These are phyloP conservation scores for Pezicula neosporulosa DNA, from an alignment of 2,329 filamentous ascomycete species.

Conservation along the genomic window DNA sequence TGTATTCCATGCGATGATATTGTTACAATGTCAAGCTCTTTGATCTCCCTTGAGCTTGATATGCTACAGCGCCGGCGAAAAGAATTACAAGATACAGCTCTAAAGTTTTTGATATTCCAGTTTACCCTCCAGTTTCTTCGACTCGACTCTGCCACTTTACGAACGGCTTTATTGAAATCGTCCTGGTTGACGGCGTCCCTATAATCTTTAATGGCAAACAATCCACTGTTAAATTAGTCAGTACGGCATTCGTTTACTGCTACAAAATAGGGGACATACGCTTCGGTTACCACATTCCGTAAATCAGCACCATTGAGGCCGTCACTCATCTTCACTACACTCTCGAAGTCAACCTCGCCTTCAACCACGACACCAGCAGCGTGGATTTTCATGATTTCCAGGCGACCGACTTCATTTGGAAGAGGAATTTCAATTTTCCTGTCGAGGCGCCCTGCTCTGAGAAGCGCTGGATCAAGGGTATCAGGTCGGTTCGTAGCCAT, in stretches of 20 bases:
- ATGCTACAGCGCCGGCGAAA: constrained; percentile 22
- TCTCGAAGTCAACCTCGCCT: constrained; percentile 97
- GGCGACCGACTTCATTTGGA: constrained; percentile 90
- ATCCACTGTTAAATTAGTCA: constrained; percentile 54
- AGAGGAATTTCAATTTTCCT: constrained; percentile 97
- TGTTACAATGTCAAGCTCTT: constrained; percentile 23
- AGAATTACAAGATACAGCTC: constrained; percentile 15
- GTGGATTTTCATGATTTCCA: constrained; percentile 99
- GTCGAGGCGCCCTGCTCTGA: constrained; percentile 90
- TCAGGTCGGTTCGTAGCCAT: constrained; percentile 99
- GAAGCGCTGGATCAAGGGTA: constrained; percentile 87
- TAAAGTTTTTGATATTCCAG: constrained; percentile 96
- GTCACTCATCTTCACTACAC: constrained; percentile 99
- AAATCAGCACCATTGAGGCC: constrained; percentile 96
- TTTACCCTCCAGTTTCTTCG: constrained; percentile 98
- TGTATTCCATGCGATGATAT: constrained; percentile 19
- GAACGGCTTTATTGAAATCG: constrained; percentile 98
- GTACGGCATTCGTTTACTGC: constrained; percentile 8
- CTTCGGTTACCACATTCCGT: constrained; percentile 96
- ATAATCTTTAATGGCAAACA: constrained; percentile 99
- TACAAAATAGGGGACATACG: constrained; percentile 57
- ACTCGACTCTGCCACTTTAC: constrained; percentile 92
- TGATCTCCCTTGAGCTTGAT: constrained; percentile 15
- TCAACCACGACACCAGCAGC: constrained; percentile 81
- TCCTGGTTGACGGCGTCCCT: constrained; percentile 95